A percentile compares a stretch with the other conserved stretches of the same genome.
Conservation (phyloP, 768 basidiomycete species). For the Lactarius akahatsu region DNA sequence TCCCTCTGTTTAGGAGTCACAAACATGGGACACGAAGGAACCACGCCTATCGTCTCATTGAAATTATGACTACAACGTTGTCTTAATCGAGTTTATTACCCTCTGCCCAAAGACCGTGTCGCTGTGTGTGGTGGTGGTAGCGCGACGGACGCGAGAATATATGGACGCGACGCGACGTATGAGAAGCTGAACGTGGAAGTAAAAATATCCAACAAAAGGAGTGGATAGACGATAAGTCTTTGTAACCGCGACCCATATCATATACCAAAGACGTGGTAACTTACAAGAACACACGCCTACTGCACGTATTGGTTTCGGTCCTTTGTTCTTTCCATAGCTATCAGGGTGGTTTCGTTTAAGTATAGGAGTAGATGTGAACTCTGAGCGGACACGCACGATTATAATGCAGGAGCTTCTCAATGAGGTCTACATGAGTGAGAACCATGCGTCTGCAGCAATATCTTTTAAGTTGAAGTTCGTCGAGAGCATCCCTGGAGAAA, state of each 20-base stretch:
- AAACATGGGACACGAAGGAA: not conserved
- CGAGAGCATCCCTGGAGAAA: conserved; percentile 73
- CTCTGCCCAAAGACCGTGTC: not conserved
- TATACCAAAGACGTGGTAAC: conserved; percentile 1
- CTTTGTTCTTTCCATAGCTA: conserved; percentile 34
- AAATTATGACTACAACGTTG: not conserved
- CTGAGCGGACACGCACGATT: conserved; percentile 62
- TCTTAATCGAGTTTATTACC: conserved; percentile 3
- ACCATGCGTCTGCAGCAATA: conserved; percentile 99
- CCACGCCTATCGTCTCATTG: not conserved
- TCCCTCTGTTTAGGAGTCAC: not conserved
- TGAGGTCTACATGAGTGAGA: conserved; percentile 94
- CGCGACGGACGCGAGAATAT: not conserved
- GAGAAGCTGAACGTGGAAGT: not conserved
- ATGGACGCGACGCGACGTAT: not conserved
- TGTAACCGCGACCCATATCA: not conserved
- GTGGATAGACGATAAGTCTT: not conserved
- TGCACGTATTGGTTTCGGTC: conserved; percentile 24
- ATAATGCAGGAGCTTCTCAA: conserved; percentile 95
- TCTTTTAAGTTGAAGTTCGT: conserved; percentile 83
- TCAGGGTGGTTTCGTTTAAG: not conserved
- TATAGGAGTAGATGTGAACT: not conserved
- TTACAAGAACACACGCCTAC: conserved; percentile 5
- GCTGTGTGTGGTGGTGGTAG: not conserved
- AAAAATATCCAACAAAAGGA: not conserved